Base-by-base conservation (phyloP, 2,329 filamentous ascomycete species). In the Clarireedia sp. region DNA sequence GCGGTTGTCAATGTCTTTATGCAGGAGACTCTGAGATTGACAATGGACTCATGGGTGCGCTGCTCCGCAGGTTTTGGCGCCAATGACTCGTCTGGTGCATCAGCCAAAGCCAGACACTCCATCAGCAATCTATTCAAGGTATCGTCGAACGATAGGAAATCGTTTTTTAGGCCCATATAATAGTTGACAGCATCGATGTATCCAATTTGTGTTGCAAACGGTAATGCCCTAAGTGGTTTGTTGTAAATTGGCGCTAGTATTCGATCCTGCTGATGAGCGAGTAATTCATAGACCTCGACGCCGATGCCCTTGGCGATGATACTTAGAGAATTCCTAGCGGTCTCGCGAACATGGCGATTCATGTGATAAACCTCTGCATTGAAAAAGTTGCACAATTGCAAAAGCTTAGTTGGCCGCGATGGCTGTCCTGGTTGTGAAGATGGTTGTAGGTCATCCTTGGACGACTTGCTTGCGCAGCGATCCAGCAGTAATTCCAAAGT, bases 121-220 rank as follows among this genome's bases (percentile, higher is more conserved):
- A 95, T 88, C 57, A 99, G 79, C 43, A 99, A 76, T 45, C 94
- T 82, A 62, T 94, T 95, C 24, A 97, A 78, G 60, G 91, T 85
- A 49, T 97, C 92, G 62, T 96, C 94, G 69, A 97, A 96, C 7
- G 86, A 83, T 24, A 99, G 83, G 66, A 96, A 92, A 61, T 94
- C 87, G 48, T 86, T 84, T 69, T 95, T 92, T 48, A 99, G 78
- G 55, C 86, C 86, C 74, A 99, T 81, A 67, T 95, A 95, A 71
- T 95, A 99, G 0, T 90, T 96, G 67, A 99, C 90, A 1, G 94
- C 94, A 69, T 99, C 95, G 63, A 99, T 96, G 67, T 95, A 97
- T 3, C 94, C 95, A 63, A 99, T 99, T 73, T 99, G 95, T 2
- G 90, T 92, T 5, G 89, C 80, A 67, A 99, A 99, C 0, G 94